Evolutionary conservation across 2,329 filamentous ascomycete genomes (phyloP), one percentile per base, ranked within the genome.

Genomic region (Aureobasidium lini): DNA sequence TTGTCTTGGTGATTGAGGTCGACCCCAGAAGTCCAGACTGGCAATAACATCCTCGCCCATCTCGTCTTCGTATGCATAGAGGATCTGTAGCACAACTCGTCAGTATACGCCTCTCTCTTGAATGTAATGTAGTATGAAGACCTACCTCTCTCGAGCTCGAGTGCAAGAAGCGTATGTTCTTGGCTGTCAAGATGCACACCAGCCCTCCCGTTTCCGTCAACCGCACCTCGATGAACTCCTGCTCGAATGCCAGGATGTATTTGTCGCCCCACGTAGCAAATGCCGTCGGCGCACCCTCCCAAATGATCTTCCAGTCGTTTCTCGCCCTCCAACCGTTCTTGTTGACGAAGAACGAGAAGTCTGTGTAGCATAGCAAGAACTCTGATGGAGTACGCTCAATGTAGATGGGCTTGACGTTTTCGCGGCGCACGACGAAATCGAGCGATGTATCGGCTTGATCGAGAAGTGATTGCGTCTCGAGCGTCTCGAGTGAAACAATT

Each of bases 271-370:
- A 96, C 58, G 97, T 85, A 1, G 94, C 94, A 73, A 99, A 99
- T 60, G 86, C 87, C 68, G 90, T 88, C 42, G 94, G 94, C 46
- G 85, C 89, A 60, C 94, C 94, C 77, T 99, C 94, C 94, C 94
- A 99, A 64, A 93, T 88, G 70, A 99, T 96, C 68, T 88, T 87
- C 94, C 94, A 99, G 73, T 99, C 94, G 5, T 92, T 91, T 68
- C 92, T 83, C 57, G 93, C 93, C 63, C 94, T 86, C 94, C 94
- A 99, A 39, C 94, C 94, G 72, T 99, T 97, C 68, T 94, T 85
- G 75, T 99, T 97, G 71, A 99, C 94, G 69, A 97, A 99, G 83
- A 99, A 99, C 11, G 90, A 96, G 75, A 96, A 99, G 72, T 99
- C 94, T 4, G 90, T 94, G 76, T 99, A 99, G 75, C 96, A 97